phyloP scores from a whole-genome alignment of 805 yeast species.

The Candida nitratophila region DNA sequence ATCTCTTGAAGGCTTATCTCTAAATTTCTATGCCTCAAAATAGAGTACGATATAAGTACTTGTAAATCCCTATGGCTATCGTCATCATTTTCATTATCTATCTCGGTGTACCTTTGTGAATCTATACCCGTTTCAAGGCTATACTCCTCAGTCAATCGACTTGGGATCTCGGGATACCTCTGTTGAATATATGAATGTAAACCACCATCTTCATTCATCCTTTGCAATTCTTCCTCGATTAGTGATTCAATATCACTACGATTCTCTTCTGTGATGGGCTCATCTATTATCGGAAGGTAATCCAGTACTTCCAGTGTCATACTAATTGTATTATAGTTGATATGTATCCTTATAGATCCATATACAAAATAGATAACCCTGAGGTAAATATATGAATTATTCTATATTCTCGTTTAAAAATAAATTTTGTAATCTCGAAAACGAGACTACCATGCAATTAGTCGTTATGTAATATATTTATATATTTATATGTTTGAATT shows the following conservation, averaged over 20 bases:
- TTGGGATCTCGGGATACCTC: not conserved
- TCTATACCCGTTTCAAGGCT: not conserved
- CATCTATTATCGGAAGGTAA: not conserved
- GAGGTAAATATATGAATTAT: no score
- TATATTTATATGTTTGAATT: no score
- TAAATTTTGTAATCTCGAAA: no score
- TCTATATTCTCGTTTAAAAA: no score
- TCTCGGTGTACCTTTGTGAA: not conserved
- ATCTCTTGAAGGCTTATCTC: slow-evolving; percentile 15
- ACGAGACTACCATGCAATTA: no score
- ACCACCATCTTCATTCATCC: not conserved
- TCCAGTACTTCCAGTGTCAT: not conserved
- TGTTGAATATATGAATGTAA: not conserved
- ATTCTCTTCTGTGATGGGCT: not conserved
- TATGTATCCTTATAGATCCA: no score
- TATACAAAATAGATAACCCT: no score
- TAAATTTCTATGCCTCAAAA: slow-evolving; percentile 30
- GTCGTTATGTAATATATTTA: no score
- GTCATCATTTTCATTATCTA: not conserved
- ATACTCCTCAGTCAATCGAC: not conserved
- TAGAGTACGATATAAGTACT: slow-evolving; percentile 28
- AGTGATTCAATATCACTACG: not conserved
- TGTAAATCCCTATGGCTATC: slow-evolving; percentile 23
- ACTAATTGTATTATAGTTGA: no score
- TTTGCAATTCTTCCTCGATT: not conserved